Conservation (phyloP, 305 asterid genomes). For the Vinca major region DNA sequence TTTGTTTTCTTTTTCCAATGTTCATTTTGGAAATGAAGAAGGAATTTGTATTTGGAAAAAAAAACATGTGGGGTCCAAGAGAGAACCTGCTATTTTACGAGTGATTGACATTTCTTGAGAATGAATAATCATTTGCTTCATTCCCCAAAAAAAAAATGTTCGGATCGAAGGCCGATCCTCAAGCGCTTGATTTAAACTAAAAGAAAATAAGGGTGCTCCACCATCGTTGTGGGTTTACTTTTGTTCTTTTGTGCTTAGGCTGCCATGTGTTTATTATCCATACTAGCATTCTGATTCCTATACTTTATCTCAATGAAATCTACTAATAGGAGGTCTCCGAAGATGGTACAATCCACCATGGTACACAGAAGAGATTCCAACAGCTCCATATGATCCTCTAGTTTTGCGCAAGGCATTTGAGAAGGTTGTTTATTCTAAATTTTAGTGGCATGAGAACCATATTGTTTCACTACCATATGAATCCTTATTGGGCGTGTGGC, state of each 20-base stretch:
- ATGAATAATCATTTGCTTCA: too few species aligned
- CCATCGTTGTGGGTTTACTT: not conserved
- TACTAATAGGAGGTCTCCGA: slow-evolving; percentile 58
- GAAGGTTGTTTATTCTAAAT: slow-evolving; percentile 55
- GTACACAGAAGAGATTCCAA: slow-evolving; percentile 71
- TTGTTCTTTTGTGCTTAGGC: slow-evolving; percentile 12
- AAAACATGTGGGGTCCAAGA: too few species aligned
- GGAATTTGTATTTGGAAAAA: too few species aligned
- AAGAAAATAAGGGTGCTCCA: not conserved
- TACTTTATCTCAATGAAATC: slow-evolving; percentile 15
- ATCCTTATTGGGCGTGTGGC: not conserved
- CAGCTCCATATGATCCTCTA: slow-evolving; percentile 65
- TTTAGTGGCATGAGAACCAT: not conserved
- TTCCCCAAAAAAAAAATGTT: too few species aligned
- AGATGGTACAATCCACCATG: slow-evolving; percentile 99
- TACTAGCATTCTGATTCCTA: not conserved
- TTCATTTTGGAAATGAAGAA: too few species aligned
- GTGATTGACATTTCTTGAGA: too few species aligned
- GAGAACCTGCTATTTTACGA: too few species aligned
- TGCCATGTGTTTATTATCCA: slow-evolving; percentile 18
- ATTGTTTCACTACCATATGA: not conserved
- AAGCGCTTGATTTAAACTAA: not conserved
- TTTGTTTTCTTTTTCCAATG: too few species aligned
- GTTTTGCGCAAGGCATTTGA: slow-evolving; percentile 84
- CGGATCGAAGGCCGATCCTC: too few species aligned